Evolutionary conservation across 306 rosid species (phyloP), one percentile per base, ranked within the genome.

Genomic region (Malus fusca): DNA sequence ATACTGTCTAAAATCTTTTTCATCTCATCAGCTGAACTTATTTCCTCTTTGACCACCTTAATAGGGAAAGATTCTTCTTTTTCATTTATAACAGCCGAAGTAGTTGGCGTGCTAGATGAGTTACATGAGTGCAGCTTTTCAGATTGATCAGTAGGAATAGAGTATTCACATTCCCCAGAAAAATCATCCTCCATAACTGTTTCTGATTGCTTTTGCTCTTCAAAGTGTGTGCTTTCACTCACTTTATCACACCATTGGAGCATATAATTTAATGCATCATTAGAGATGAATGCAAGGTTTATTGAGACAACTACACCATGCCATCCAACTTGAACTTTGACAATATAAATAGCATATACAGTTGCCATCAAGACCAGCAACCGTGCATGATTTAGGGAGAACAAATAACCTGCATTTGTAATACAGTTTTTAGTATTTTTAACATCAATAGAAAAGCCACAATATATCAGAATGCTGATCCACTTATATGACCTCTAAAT

Each of bases 361-460:
- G 94, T 66, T 71, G 96, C 97, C 68, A 96, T 64, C 74, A 96
- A 85, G 76, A 90, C 96, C 90, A 88, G 88, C 82, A 92, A 75
- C 68, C 99, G 92, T 72, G 99, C 98, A 86, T 90, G 99, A 81
- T 92, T 96, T 58, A 84, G 84, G 86, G 98, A 92, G 90, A 92
- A 92, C 76, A 96, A 85, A 81, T 89, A 96, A 73, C 99, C 99
- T 96, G 86, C 87, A 89, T 64, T 79, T 26, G 74, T 30, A 85
- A 78, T 68, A 53, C 48, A 42, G 51, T 28, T 69, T 71, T 74
- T 63, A 63, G 26, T 56, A 75, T 72, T 71, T 48, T 55, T 48
- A 70, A 58, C 1, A 60, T 63, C 62, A 62, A 62, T 22, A 23
- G 22, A 66, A 71, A 73, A 74, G 58, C 48, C 35, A 55, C 48